Base-by-base conservation (phyloP, 441 rosid species). In the Capsella rubella region DNA sequence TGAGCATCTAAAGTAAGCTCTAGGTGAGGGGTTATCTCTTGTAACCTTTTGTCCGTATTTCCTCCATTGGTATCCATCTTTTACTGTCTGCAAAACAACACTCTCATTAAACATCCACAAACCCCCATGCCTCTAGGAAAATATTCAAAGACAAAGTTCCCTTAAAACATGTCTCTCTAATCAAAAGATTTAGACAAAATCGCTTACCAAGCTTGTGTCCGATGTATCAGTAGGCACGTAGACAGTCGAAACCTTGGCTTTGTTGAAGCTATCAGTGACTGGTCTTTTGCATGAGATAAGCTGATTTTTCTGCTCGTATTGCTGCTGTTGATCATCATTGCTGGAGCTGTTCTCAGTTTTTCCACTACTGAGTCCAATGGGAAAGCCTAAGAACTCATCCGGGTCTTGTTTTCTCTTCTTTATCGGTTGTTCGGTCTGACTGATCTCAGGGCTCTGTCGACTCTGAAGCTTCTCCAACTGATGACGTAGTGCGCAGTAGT, bases 11-110 rank as follows among this genome's bases (percentile, higher is more conserved):
- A 87, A 95, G 85, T 95, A 95, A 72, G 99, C 99, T 72, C 99
- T 84, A 13, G 99, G 99, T 7, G 87, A 95, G 5, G 99, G 96
- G 74, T 95, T 95, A 53, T 95, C 97, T 80, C 93, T 87, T 8
- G 99, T 95, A 14, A 95, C 99, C 77, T 95, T 95, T 72, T 95
- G 99, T 10, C 99, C 99, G 55, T 95, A 95, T 75, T 95, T 95
- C 74, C 99, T 87, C 99, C 99, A 95, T 77, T 95, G 97, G 82
- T 85, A 91, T 50, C 98, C 98, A 87, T 95, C 99, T 55, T 83
- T 93, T 72, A 92, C 93, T 43, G 85, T 83, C 99, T 91, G 81
- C 34, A 78, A 21, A 14, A 8, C 1, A 50, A 35, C 49, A 39
- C 61, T 34, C 58, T 53, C 27, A 7, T 67, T 66, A 50, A 4